A percentile compares a stretch with the other conserved stretches of the same genome.
phyloP scores from a whole-genome alignment of 1,139 yeast species.

The Nakaseomyces kungkrabaensis region DNA sequence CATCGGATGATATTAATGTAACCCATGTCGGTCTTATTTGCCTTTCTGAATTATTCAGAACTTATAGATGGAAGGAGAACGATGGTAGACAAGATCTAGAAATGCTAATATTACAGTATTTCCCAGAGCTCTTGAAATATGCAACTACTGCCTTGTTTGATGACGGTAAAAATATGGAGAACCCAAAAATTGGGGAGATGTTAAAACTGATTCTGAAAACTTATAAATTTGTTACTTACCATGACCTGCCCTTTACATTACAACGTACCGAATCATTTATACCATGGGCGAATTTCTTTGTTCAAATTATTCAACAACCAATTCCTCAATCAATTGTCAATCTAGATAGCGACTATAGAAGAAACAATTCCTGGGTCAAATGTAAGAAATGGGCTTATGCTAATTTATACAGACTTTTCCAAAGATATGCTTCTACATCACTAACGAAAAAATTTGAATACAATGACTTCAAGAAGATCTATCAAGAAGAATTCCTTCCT shows the following conservation, averaged over 20 bases:
- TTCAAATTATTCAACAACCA: constrained; percentile 51
- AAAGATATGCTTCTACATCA: constrained; percentile 53
- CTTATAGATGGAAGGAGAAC: constrained; percentile 69
- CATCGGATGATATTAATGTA: constrained; percentile 41
- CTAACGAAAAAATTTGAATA: constrained; percentile 45
- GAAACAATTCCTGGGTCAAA: constrained; percentile 51
- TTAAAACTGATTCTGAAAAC: constrained; percentile 65
- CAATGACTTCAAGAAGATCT: constrained; percentile 40
- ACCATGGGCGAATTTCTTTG: constrained; percentile 73
- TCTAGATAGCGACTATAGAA: constrained; percentile 40
- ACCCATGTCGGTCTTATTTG: constrained; percentile 72
- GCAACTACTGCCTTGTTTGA: constrained; percentile 45
- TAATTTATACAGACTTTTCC: constrained; percentile 64
- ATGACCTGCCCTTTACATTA: constrained; percentile 63
- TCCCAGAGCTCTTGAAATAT: constrained; percentile 58
- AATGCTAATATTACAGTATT: constrained; percentile 50
- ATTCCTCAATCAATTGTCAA: constrained; percentile 43
- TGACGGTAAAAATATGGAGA: constrained; percentile 31
- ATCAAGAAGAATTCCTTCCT: constrained; percentile 54
- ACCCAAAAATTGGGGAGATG: constrained; percentile 56
- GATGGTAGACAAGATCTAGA: constrained; percentile 49
- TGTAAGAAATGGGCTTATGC: constrained; percentile 89
- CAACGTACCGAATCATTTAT: constrained; percentile 50
- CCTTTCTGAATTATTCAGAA: constrained; percentile 62
- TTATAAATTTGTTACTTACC: constrained; percentile 73